Percentiles rank a stretch among this genome's conserved stretches.
Conservation (phyloP, 1,139 yeast genomes). For the Yamadazyma jaroonii region DNA sequence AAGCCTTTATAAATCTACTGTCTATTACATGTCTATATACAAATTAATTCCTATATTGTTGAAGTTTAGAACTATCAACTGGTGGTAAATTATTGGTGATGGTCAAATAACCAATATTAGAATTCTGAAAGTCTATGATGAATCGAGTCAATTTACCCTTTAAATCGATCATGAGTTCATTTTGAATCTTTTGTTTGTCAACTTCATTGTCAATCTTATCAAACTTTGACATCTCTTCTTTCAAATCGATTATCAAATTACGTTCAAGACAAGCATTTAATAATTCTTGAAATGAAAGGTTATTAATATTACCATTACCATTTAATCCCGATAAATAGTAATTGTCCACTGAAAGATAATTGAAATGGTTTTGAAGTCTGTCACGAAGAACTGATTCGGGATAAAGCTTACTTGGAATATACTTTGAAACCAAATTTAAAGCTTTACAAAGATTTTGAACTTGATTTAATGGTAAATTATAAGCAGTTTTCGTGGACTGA, state of each 20-base stretch:
- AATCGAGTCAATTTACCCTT: constrained; percentile 27
- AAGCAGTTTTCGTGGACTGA: constrained; percentile 37
- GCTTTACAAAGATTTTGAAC: constrained; percentile 30
- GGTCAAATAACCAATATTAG: constrained; percentile 37
- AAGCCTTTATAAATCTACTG: too few species aligned
- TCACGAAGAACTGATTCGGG: constrained; percentile 39
- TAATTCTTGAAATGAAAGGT: constrained; percentile 41
- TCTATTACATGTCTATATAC: constrained; percentile 1
- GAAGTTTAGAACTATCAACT: constrained; percentile 3
- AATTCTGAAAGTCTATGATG: constrained; percentile 30
- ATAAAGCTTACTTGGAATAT: constrained; percentile 34
- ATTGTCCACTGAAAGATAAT: constrained; percentile 51
- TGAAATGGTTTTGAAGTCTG: constrained; percentile 36
- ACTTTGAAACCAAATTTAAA: constrained; percentile 38
- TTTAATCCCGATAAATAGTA: constrained; percentile 42
- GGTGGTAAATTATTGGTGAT: constrained; percentile 12
- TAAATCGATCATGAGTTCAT: constrained; percentile 19
- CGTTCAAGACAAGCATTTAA: constrained; percentile 49
- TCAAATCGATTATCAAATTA: constrained; percentile 35
- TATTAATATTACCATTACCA: constrained; percentile 48
- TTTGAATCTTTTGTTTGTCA: constrained; percentile 11
- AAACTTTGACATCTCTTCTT: constrained; percentile 15
- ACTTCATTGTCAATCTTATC: constrained; percentile 15
- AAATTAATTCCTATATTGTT: background rate
- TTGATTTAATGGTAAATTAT: constrained; percentile 36